Base-by-base conservation (phyloP, 139 green algal species). In the Coelastrella sp. region DNA sequence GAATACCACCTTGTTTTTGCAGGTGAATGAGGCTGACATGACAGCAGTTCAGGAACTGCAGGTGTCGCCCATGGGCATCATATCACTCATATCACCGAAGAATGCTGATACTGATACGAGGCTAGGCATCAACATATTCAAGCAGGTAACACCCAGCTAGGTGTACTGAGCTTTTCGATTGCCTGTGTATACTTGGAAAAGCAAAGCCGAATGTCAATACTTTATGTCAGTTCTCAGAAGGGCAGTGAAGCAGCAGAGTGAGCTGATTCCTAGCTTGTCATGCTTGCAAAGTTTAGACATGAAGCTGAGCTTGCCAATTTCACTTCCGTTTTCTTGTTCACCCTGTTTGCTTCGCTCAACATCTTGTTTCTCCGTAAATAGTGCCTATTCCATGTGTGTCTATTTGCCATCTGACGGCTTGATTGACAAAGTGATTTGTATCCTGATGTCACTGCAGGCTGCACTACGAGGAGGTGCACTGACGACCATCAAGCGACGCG, bases 41-140 rank as follows among this genome's bases (percentile, higher is more conserved):
- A 22, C 4, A 10, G 76, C 85, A 5, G 73, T 93, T 47, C 89
- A 73, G 65, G 91, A 94, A 54, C 32, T 94, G 57, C 89, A 94
- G 80, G 22, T 91, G n/a, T 89, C 89, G 47, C 92, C 92, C 17
- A 88, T 92, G 68, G 92, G 84, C 3, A 73, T 92, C 4, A 90
- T 92, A 8, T 71, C 73, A 47, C 76, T 89, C 23, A 94, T 94
- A n/a, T 73, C 90, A 47, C 92, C 92, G 0, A 81, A 81, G 7
- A 87, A 82, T n/a, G 54, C 65, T 4, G 19, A 57, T 32, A 92
- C 83, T 6, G 13, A 76, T 5, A 20, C 7, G 32, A 56, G 89
- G 2, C 57, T 90, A 16, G 84, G 92, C 0, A 47, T 83, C 4
- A 22, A 89, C 23, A 89, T 91, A 32, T 64, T 85, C 13, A 47